A percentile compares a stretch with the other conserved stretches of the same genome.
Evolutionary conservation across 2,329 filamentous ascomycete species (phyloP).

Genomic region (Aureobasidium uvarum): DNA sequence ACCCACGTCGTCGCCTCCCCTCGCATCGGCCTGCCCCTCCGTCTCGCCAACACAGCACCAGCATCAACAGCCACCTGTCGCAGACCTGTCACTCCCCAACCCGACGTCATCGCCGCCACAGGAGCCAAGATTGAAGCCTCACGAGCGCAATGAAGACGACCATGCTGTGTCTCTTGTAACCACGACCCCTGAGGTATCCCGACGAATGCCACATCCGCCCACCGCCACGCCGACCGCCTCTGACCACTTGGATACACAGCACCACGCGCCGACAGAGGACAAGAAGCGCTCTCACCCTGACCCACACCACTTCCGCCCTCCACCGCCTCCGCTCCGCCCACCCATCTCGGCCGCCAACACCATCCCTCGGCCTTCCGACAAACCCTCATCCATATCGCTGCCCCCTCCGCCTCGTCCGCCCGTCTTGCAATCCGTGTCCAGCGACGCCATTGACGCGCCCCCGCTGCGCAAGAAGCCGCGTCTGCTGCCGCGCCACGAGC

Average conservation of each 20-base stretch:
- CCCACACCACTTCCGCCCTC: slow-evolving; percentile 23
- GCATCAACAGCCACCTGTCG: not conserved
- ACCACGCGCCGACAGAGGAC: not conserved
- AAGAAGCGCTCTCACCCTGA: slow-evolving; percentile 22
- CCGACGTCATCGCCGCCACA: slow-evolving; percentile 9
- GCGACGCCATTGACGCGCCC: slow-evolving; percentile 17
- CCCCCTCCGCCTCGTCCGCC: slow-evolving; percentile 9
- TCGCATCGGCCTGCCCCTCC: not conserved
- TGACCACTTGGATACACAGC: slow-evolving; percentile 13
- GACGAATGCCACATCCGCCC: slow-evolving; percentile 7
- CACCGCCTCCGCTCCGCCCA: slow-evolving; percentile 10
- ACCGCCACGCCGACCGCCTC: slow-evolving; percentile 10
- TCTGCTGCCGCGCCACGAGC: slow-evolving; percentile 30
- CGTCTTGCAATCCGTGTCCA: slow-evolving; percentile 11
- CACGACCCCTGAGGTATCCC: slow-evolving; percentile 7
- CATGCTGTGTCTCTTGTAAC: slow-evolving; percentile 9
- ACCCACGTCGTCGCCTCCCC: not conserved
- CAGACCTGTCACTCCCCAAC: not conserved
- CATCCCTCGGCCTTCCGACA: not conserved
- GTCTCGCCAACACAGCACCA: not conserved
- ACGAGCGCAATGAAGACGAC: slow-evolving; percentile 10
- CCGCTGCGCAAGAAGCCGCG: slow-evolving; percentile 29
- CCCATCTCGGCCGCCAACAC: slow-evolving; percentile 1
- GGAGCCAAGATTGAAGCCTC: slow-evolving; percentile 1
- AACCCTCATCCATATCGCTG: not conserved